A percentile compares a stretch with the other conserved stretches of the same genome.
These are phyloP conservation scores for Rubroboletus satanas DNA, from an alignment of 768 basidiomycete species.

Conservation along the genomic window DNA sequence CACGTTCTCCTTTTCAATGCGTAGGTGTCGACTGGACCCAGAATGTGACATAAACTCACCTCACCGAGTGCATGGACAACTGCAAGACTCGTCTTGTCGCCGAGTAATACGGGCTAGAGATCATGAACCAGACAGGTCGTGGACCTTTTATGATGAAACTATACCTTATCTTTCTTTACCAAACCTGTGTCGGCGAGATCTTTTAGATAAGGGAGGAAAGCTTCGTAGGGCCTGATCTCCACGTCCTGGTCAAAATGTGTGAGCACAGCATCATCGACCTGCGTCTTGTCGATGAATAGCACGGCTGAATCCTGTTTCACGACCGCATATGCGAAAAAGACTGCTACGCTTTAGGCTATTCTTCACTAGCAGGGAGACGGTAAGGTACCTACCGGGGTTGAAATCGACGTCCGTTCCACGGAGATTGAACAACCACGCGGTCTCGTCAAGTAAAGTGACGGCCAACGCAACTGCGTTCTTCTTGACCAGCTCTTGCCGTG, in stretches of 20 bases:
- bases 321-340: conserved; percentile 91
- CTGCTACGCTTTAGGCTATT: conserved; percentile 32
- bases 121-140: background rate
- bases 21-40: background rate
- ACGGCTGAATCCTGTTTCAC: conserved; percentile 54
- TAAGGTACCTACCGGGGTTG: conserved; percentile 55
- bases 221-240: conserved; percentile 65
- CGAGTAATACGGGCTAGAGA: conserved; percentile 67
- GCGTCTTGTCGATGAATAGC: conserved; percentile 63
- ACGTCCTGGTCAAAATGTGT: conserved; percentile 55
- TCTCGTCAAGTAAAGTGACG: conserved; percentile 88
- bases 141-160: conserved; percentile 2
- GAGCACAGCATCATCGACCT: conserved; percentile 40
- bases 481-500: conserved; percentile 65
- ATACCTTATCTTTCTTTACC: conserved; percentile 33
- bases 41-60: conserved; percentile 33
- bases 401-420: conserved; percentile 89
- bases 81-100: conserved; percentile 76
- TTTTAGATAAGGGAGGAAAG: conserved; percentile 62
- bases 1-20: conserved; percentile 49
- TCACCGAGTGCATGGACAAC: conserved; percentile 76
- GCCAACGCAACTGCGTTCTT: conserved; percentile 58
- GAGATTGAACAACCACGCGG: conserved; percentile 92
- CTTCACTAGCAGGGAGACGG: background rate
- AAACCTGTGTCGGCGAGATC: conserved; percentile 38